Evolutionary conservation across 2,329 filamentous ascomycete genomes (phyloP), one percentile per base, ranked within the genome.

Genomic region (Chaetomiaceae sp.): DNA sequence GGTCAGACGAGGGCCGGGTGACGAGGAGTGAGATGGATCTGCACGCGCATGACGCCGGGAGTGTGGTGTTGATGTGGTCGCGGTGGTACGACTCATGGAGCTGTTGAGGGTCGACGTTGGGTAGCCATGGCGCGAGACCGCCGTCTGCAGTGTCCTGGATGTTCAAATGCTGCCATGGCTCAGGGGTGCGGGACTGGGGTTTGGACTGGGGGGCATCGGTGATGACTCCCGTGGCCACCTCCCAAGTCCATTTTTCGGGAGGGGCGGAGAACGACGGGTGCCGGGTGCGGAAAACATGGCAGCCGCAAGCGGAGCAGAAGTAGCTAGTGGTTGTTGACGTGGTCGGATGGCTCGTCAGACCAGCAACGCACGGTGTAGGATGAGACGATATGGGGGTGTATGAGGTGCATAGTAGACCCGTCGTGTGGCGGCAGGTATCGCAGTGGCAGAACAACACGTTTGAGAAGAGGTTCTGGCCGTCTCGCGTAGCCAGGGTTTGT

Each of bases 11-110:
- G 0, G 82, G 82, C 3, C 71, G 72, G 4, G 73, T 74, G 56
- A 86, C 71, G 55, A 66, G 68, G 59, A 85, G 78, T 11, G 69
- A 60, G 11, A 85, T 68, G 2, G 68, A 72, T 4, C 68, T 65
- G 59, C 81, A 85, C 55, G 75, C 71, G 48, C 66, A 68, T 3
- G 58, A 44, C 0, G 60, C 65, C 1, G 43, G 37, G 3, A 62
- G 56, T 4, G 7, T 30, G 42, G 38, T 27, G 29, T 27, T n/a
- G 15, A 6, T n/a, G 11, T 32, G 4, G 30, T 40, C n/a, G 14
- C 29, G 12, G 12, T 20, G 4, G 22, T 29, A 14, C 8, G 4
- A 5, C 10, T 29, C 37, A n/a, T 11, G 22, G 19, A 24, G 15
- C n/a, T n/a, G n/a, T n/a, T n/a, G 24, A 30, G 37, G 6, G 29